Base-by-base conservation (phyloP, 345 rosid genomes). In the Eutrema japonicum region DNA sequence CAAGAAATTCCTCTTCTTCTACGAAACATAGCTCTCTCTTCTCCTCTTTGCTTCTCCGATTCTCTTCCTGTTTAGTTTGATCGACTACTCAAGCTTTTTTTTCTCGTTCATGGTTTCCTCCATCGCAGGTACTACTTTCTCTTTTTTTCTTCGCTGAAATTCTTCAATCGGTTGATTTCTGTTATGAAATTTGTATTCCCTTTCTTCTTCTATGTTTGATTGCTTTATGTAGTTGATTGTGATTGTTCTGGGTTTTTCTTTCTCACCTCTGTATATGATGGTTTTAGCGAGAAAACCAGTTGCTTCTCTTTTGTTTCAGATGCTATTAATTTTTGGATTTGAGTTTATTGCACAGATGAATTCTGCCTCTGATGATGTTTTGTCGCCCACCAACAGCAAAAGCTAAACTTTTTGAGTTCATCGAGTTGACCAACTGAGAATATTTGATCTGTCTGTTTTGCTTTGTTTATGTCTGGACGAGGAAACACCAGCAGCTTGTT, bases 1-100 rank as follows among this genome's bases (percentile, higher is more conserved):
- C 80, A 86, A 92, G 75, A 83, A 79, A 88, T 79, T 66, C 70
- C 87, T 80, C 85, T 74, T 78, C 93, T 89, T 89, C 86, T 86
- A 89, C 91, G 97, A 78, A 88, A 89, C 92, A 77, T 72, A 64
- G 68, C 68, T 55, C 64, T 14, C 76, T 87, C 56, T 78, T 60
- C 76, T 35, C 40, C 64, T 48, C 60, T 80, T 58, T 73, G 42
- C 52, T 47, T 66, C 69, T 66, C 74, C 65, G 70, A 70, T 64
- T 64, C 55, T 77, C 52, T 49, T 64, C 75, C 26, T 70, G 32
- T 66, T 37, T 57, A 27, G 45, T 66, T 58, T 74, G 54, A 68
- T 75, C 49, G 38, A 1, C 56, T 68, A 36, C 75, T 63, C 57
- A 32, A 14, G 16, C 70, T 18, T 54, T 70, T 54, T 70, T 18